phyloP scores from a whole-genome alignment of 2,329 filamentous ascomycete genomes.

The Fusarium torulosum region DNA sequence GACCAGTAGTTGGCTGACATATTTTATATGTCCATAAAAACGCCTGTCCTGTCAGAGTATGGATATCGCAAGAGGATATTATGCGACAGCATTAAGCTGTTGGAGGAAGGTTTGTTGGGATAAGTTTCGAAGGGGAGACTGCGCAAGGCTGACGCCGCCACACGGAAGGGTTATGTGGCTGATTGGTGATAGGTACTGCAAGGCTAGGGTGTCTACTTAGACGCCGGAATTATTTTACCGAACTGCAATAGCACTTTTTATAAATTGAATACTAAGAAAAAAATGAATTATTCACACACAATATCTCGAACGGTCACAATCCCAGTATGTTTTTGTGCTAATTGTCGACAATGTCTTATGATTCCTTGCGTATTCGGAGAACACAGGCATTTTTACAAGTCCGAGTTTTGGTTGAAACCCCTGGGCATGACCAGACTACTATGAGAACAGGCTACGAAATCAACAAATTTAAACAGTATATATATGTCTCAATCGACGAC shows the following conservation, averaged over 20 bases:
- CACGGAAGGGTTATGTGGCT: constrained; percentile 32
- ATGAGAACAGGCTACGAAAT: too few relatives aligned
- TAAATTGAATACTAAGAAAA: background rate
- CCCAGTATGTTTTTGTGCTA: too few relatives aligned
- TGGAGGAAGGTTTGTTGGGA: constrained; percentile 19
- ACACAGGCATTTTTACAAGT: too few relatives aligned
- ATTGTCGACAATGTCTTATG: too few relatives aligned
- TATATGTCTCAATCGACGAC: too few relatives aligned
- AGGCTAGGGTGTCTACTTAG: constrained; percentile 2
- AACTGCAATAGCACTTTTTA: background rate
- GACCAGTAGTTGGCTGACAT: constrained; percentile 99
- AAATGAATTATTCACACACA: too few relatives aligned
- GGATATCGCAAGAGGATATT: background rate
- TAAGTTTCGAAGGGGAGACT: constrained; percentile 17
- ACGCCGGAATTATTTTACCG: background rate
- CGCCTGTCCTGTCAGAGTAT: constrained; percentile 8
- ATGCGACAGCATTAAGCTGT: constrained; percentile 15
- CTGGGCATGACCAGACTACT: too few relatives aligned
- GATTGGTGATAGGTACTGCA: constrained; percentile 9
- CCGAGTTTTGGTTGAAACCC: too few relatives aligned
- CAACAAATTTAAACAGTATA: too few relatives aligned
- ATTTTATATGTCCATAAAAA: constrained; percentile 26
- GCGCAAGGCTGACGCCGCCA: constrained; percentile 35
- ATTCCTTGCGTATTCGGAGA: too few relatives aligned
- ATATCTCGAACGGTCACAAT: too few relatives aligned